These are phyloP conservation scores for Graphilbum fragrans DNA, from an alignment of 2,329 filamentous ascomycete species.

Conservation along the genomic window DNA sequence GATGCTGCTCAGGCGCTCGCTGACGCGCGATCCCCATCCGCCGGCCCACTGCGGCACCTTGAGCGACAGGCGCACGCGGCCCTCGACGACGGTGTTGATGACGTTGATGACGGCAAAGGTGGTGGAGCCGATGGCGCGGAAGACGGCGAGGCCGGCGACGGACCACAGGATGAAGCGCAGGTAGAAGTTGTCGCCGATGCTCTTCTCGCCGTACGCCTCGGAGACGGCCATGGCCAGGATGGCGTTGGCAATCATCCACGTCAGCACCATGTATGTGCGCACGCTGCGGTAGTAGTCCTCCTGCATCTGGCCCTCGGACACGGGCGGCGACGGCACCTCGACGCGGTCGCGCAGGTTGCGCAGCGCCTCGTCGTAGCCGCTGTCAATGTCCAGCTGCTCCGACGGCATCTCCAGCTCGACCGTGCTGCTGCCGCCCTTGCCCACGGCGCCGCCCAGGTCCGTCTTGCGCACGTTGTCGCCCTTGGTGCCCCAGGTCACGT, in stretches of 20 bases:
- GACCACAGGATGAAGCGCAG: constrained; percentile 87
- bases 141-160: constrained; percentile 75
- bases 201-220: constrained; percentile 64
- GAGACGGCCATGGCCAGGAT: constrained; percentile 87
- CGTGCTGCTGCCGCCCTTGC: constrained; percentile 55
- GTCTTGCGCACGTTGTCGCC: constrained; percentile 92
- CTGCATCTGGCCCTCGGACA: constrained; percentile 72
- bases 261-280: constrained; percentile 92
- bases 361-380: constrained; percentile 90
- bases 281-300: constrained; percentile 98
- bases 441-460: constrained; percentile 77
- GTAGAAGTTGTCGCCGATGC: constrained; percentile 76
- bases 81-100: constrained; percentile 78
- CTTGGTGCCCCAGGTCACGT: constrained; percentile 98
- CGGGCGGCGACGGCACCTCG: constrained; percentile 53
- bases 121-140: constrained; percentile 72
- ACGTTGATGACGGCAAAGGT: constrained; percentile 76
- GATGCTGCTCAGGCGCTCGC: constrained; percentile 36
- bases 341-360: constrained; percentile 90
- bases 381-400: constrained; percentile 96
- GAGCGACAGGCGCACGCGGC: constrained; percentile 52
- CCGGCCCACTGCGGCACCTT: constrained; percentile 41
- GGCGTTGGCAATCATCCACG: constrained; percentile 88
- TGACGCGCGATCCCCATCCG: constrained; percentile 26
- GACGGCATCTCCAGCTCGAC: constrained; percentile 97